phyloP scores from a whole-genome alignment of 2,329 filamentous ascomycete genomes.

The Parasarocladium wereldwijsianum region DNA sequence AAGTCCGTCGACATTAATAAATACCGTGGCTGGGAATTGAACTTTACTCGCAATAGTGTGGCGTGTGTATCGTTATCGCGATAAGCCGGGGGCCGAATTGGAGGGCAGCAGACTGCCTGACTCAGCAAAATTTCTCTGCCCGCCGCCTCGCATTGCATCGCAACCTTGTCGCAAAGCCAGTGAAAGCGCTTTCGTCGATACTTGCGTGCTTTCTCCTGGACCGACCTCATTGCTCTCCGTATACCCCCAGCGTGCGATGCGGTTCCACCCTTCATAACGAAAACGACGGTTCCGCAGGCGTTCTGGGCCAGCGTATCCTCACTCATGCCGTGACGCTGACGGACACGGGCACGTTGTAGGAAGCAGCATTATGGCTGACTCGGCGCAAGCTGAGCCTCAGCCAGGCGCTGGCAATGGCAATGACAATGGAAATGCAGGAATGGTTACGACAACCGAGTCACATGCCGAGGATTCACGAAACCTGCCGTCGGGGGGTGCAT shows the following conservation, averaged over 20 bases:
- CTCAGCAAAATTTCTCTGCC: constrained; percentile 28
- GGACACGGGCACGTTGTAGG: too few species aligned
- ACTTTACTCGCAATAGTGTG: too few species aligned
- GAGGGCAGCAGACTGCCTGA: constrained; percentile 23
- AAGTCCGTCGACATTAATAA: too few species aligned
- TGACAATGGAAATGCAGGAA: too few species aligned
- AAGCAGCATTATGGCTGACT: constrained; percentile 27
- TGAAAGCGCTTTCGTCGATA: constrained; percentile 3
- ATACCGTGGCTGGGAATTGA: too few species aligned
- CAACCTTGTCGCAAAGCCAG: neutral
- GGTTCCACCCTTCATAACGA: too few species aligned
- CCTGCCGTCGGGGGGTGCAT: constrained; percentile 4
- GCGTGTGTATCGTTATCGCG: constrained; percentile 24
- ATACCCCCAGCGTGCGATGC: too few species aligned
- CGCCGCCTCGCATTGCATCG: constrained; percentile 13
- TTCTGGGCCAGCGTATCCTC: constrained; percentile 9
- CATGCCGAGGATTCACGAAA: too few species aligned
- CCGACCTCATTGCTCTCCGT: constrained; percentile 2
- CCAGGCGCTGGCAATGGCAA: too few species aligned
- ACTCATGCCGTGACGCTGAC: constrained; percentile 14
- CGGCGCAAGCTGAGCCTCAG: constrained; percentile 21
- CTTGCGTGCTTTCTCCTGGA: constrained; percentile 7
- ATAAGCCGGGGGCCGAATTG: constrained; percentile 24
- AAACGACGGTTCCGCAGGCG: constrained; percentile 8
- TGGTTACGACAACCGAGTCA: too few species aligned